Conservation (phyloP, 495 filamentous ascomycete species). For the Hypoxylon perforatum region DNA sequence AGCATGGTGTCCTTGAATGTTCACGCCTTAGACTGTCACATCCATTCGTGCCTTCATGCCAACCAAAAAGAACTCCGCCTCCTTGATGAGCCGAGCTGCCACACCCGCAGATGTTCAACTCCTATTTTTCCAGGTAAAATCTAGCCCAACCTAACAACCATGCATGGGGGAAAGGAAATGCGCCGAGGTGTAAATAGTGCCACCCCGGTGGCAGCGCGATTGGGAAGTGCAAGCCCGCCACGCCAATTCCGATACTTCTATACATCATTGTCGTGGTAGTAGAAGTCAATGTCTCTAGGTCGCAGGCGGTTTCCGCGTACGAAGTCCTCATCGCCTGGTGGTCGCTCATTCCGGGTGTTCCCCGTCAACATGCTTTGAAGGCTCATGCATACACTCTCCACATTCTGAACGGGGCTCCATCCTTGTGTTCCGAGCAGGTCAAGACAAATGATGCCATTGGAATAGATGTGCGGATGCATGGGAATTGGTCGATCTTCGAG, state of each 20-base stretch:
- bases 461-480: conserved; percentile 97
- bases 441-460: conserved; percentile 97
- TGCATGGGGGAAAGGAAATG: conserved; percentile 36
- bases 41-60: conserved; percentile 10
- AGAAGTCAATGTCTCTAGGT: conserved; percentile 86
- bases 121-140: conserved; percentile 17
- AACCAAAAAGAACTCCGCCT: conserved; percentile 27
- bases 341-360: conserved; percentile 88
- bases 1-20: conserved; percentile 8
- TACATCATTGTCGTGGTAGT: conserved; percentile 87
- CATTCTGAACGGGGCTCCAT: conserved; percentile 96
- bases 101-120: conserved; percentile 30
- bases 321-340: conserved; percentile 87
- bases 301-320: conserved; percentile 79
- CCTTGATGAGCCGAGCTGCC: conserved; percentile 13
- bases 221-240: conserved; percentile 3
- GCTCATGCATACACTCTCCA: conserved; percentile 97
- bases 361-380: conserved; percentile 98
- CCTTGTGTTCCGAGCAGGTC: conserved; percentile 88
- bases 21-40: not conserved
- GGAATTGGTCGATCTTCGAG: conserved; percentile 78
- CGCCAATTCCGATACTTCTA: conserved; percentile 52
- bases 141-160: conserved; percentile 31
- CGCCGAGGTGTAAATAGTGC: conserved; percentile 17
- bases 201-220: conserved; percentile 1